Conservation (phyloP, 345 rosid species). For the Ceriops zippeliana region DNA sequence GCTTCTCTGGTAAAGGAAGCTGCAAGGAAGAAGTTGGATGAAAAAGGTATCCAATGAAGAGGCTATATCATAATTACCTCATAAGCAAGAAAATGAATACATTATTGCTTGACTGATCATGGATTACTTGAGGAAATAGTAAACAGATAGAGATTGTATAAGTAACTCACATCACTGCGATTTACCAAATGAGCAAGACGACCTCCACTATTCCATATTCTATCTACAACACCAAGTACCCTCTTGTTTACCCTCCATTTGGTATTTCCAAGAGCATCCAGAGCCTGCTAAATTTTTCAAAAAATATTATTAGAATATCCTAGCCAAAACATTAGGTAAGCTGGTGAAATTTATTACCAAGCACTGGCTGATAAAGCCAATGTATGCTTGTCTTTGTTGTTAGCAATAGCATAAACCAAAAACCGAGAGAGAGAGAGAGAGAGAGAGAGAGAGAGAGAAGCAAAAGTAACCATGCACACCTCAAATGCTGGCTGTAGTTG, state of each 20-base stretch:
- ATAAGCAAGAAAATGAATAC: not conserved
- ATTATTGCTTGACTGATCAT: not conserved
- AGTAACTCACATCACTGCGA: constrained; percentile 58
- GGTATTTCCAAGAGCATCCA: constrained; percentile 76
- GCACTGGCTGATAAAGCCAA: constrained; percentile 8
- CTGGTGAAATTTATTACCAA: not conserved
- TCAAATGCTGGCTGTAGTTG: constrained; percentile 77
- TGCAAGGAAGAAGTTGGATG: constrained; percentile 25
- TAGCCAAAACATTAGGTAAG: constrained; percentile 4
- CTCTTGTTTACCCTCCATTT: constrained; percentile 78
- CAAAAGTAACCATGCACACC: constrained; percentile 34
- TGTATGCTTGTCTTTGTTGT: not conserved
- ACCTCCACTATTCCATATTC: constrained; percentile 81
- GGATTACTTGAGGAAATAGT: not conserved
- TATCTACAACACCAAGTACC: constrained; percentile 58
- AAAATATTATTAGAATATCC: constrained; percentile 8
- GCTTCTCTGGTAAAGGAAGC: constrained; percentile 76
- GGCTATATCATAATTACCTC: not conserved
- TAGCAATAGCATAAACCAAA: not conserved
- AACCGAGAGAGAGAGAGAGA: not conserved
- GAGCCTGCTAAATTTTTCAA: constrained; percentile 42
- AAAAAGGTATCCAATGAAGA: not conserved
- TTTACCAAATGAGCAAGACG: constrained; percentile 63
- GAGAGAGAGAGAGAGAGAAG: not conserved
- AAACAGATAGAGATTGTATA: not conserved